A percentile compares a stretch with the other conserved stretches of the same genome.
phyloP scores from a whole-genome alignment of 1,139 yeast species.

The Blastobotrys ciferrii region DNA sequence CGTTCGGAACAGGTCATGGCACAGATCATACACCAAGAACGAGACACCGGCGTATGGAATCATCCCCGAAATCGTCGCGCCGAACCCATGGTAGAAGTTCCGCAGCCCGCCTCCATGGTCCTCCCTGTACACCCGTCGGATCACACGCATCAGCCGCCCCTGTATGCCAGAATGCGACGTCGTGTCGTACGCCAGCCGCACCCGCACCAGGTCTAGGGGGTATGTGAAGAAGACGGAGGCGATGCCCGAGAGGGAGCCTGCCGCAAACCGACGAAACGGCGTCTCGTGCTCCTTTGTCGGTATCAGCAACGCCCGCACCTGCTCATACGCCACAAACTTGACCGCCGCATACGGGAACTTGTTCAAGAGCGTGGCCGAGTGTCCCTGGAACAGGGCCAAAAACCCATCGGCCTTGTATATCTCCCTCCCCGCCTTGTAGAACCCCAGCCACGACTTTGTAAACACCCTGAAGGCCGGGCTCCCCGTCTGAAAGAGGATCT shows the following conservation, averaged over 20 bases:
- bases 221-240: conserved; percentile 86
- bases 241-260: conserved; percentile 87
- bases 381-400: conserved; percentile 87
- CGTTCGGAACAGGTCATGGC: conserved; percentile 81
- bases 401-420: conserved; percentile 71
- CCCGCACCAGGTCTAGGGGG: conserved; percentile 88
- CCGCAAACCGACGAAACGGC: conserved; percentile 70
- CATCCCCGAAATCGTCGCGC: conserved; percentile 96
- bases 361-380: conserved; percentile 83
- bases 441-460: conserved; percentile 77
- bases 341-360: conserved; percentile 98
- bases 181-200: conserved; percentile 87
- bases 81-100: conserved; percentile 87
- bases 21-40: conserved; percentile 85
- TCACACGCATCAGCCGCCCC: conserved; percentile 57
- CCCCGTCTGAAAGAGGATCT: conserved; percentile 90
- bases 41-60: conserved; percentile 98
- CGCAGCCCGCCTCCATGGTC: conserved; percentile 28
- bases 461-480: conserved; percentile 82
- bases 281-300: conserved; percentile 77
- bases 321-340: conserved; percentile 97
- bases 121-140: conserved; percentile 59
- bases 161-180: conserved; percentile 31
- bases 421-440: conserved; percentile 65
- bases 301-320: conserved; percentile 73